These are phyloP conservation scores for Candida oleophila DNA, from an alignment of 805 yeast genomes.

Conservation along the genomic window DNA sequence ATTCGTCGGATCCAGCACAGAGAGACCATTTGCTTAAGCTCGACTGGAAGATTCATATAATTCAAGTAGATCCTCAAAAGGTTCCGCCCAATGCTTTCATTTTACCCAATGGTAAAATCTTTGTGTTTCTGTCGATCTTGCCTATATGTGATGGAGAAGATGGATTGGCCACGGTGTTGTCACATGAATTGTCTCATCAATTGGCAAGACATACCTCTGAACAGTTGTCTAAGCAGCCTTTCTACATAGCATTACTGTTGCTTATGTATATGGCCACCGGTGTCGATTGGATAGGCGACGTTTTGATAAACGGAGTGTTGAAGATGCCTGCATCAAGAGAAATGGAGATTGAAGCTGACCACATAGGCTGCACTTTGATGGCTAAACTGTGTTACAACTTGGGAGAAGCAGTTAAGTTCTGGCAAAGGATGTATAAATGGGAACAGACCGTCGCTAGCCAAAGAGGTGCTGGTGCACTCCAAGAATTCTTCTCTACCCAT, in stretches of 20 bases:
- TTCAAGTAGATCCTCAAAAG: conserved; percentile 55
- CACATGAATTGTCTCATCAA: conserved; percentile 94
- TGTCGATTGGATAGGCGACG: conserved; percentile 48
- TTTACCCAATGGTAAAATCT: conserved; percentile 93
- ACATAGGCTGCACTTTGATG: conserved; percentile 90
- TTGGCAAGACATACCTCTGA: conserved; percentile 91
- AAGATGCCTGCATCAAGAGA: conserved; percentile 85
- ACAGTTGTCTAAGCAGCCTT: conserved; percentile 72
- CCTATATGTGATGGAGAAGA: conserved; percentile 80
- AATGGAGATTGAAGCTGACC: conserved; percentile 96
- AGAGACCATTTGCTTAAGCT: conserved; percentile 34
- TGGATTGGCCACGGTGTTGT: conserved; percentile 90
- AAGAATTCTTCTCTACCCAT: conserved; percentile 81
- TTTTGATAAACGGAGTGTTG: conserved; percentile 55
- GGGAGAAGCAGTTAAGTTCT: conserved; percentile 65
- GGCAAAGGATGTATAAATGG: conserved; percentile 72
- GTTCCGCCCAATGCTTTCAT: conserved; percentile 97
- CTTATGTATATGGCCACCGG: conserved; percentile 64
- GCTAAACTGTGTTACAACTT: conserved; percentile 86
- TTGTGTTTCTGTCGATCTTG: conserved; percentile 77
- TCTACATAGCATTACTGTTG: conserved; percentile 56
- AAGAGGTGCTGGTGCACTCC: conserved; percentile 41
- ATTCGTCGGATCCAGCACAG: conserved; percentile 29
- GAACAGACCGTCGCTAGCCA: conserved; percentile 27
- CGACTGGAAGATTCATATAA: conserved; percentile 79